Percentiles rank a stretch among this genome's conserved stretches.
phyloP scores from a whole-genome alignment of 495 filamentous ascomycete genomes.

The Chaetomium tenue region DNA sequence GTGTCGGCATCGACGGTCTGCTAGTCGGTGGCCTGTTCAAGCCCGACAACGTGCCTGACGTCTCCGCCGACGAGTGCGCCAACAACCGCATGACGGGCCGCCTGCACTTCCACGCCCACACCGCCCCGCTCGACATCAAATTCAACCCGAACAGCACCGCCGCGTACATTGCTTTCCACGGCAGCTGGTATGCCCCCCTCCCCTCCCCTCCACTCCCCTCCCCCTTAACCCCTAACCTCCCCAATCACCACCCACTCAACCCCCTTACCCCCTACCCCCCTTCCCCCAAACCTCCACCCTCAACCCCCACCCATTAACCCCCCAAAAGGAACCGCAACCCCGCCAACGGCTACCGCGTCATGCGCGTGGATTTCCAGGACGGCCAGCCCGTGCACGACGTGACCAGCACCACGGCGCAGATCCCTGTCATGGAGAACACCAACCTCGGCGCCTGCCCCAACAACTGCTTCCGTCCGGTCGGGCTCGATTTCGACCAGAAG shows the following conservation, averaged over 20 bases:
- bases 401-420: slow-evolving; percentile 42
- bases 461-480: slow-evolving; percentile 52
- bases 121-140: slow-evolving; percentile 55
- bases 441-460: slow-evolving; percentile 38
- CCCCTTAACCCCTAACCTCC: no score
- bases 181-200: slow-evolving; percentile 48
- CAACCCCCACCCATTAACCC: no score
- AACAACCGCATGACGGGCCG: slow-evolving; percentile 43
- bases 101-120: slow-evolving; percentile 54
- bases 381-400: slow-evolving; percentile 44
- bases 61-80: slow-evolving; percentile 26
- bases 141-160: slow-evolving; percentile 43
- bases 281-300: no score
- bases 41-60: slow-evolving; percentile 34
- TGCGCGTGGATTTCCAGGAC: slow-evolving; percentile 46
- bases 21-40: slow-evolving; percentile 50
- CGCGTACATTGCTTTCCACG: slow-evolving; percentile 57
- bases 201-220: no score
- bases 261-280: no score
- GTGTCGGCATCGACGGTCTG: slow-evolving; percentile 40
- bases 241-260: not conserved
- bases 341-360: slow-evolving; percentile 49
- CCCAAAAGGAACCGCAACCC: slow-evolving; percentile 41
- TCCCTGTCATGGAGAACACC: slow-evolving; percentile 49
- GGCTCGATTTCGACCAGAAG: slow-evolving; percentile 48